Evolutionary conservation across 2,329 filamentous ascomycete species (phyloP), one percentile per base, ranked within the genome.

Genomic region (Phialophora chinensis): DNA sequence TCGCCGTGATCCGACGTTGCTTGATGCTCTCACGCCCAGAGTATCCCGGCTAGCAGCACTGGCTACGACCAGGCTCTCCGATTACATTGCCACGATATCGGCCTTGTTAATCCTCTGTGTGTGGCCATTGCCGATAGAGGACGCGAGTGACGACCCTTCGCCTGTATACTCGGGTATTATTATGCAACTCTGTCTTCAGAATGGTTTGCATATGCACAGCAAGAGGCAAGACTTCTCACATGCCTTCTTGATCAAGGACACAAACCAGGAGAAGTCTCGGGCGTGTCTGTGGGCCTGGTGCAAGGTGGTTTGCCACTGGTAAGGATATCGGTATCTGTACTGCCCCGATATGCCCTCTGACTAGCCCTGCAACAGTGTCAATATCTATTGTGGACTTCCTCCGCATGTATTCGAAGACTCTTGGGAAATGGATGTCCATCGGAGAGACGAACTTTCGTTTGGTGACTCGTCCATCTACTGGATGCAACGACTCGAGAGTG

Each of bases 61-160:
- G n/a, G 35, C 59, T 4, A 38, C 27, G 14, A 20, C 33, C 23
- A 20, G 35, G 8, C 7, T 31, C 25, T 58, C 52, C 12, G 17
- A n/a, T 17, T 66, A 62, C 27, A 35, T 66, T 38, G 42, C 59
- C 3, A 66, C 64, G 3, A 66, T 66, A 20, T 59, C 25, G 53
- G 64, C 25, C 2, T 44, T 66, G 10, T 17, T 66, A 5, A n/a
- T 66, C n/a, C 53, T 66, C 12, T 66, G 64, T 54, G 59, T 59
- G 7, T 66, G 64, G 64, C 64, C 64, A 17, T 27, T 66, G 17
- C 64, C 64, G 14, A 66, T 54, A 29, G 29, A 63, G 27, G 59
- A 14, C 14, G 23, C 31, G n/a, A 8, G 6, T 3, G 64, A 63
- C 6, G 64, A 66, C 33, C 64, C 53, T 25, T 66, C 64, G 14